These are phyloP conservation scores for Xylaria sp. DNA, from an alignment of 2,329 filamentous ascomycete genomes.

Conservation along the genomic window DNA sequence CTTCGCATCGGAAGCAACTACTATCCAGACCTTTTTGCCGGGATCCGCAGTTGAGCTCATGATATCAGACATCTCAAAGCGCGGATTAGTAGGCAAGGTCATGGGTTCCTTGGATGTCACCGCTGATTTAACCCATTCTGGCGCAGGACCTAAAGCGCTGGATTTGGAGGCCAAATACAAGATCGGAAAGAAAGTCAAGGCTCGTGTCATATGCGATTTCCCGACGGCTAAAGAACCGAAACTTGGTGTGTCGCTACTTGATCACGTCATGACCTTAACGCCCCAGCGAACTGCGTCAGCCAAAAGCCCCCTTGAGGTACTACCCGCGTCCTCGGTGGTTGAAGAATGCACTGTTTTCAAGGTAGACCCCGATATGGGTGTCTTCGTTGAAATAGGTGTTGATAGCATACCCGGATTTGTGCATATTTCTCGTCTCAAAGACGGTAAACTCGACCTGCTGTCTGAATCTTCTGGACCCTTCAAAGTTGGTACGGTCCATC, in stretches of 20 bases:
- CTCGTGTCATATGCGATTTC: slow-evolving; percentile 86
- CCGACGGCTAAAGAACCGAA: slow-evolving; percentile 79
- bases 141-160: slow-evolving; percentile 69
- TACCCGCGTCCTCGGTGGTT: slow-evolving; percentile 76
- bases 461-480: slow-evolving; percentile 78
- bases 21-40: slow-evolving; percentile 87
- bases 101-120: slow-evolving; percentile 92
- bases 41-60: slow-evolving; percentile 89
- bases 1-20: slow-evolving; percentile 76
- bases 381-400: slow-evolving; percentile 77
- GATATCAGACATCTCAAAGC: slow-evolving; percentile 73
- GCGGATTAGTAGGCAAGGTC: slow-evolving; percentile 86
- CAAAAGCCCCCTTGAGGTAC: slow-evolving; percentile 58
- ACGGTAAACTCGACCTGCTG: slow-evolving; percentile 85
- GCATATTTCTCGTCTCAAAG: slow-evolving; percentile 90
- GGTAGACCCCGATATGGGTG: slow-evolving; percentile 78
- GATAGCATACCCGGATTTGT: slow-evolving; percentile 81
- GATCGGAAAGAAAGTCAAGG: slow-evolving; percentile 82
- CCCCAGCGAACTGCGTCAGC: slow-evolving; percentile 49
- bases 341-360: slow-evolving; percentile 79
- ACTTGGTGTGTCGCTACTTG: slow-evolving; percentile 83
- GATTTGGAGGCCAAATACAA: slow-evolving; percentile 81
- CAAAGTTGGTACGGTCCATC: slow-evolving; percentile 78
- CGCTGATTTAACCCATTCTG: slow-evolving; percentile 88
- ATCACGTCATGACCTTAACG: slow-evolving; percentile 75